Percentiles rank a stretch among this genome's conserved stretches.
Evolutionary conservation across 306 rosid species (phyloP).

Genomic region (Senna siamea): DNA sequence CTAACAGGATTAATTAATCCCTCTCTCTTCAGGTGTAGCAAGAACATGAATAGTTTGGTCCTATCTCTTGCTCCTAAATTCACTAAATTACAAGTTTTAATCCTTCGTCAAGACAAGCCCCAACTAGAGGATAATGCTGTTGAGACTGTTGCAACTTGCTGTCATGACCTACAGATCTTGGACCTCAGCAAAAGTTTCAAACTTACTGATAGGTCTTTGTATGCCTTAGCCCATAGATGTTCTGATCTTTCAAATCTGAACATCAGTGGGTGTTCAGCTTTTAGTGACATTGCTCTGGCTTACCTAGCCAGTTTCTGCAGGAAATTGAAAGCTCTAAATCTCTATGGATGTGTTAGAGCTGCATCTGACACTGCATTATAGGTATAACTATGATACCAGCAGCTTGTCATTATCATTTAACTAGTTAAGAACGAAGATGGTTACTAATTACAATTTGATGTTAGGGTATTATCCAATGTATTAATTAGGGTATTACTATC

Average conservation of each 20-base stretch:
- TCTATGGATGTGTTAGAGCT: conserved; percentile 82
- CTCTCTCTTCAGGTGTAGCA: conserved; percentile 75
- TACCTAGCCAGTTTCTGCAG: conserved; percentile 71
- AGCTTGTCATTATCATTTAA: not conserved
- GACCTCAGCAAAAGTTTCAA: conserved; percentile 97
- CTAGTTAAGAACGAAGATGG: conserved; percentile 1
- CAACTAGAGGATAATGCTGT: conserved; percentile 86
- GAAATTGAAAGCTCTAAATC: conserved; percentile 75
- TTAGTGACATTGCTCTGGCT: conserved; percentile 77
- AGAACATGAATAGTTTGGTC: conserved; percentile 90
- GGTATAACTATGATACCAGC: conserved; percentile 49
- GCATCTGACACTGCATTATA: conserved; percentile 83
- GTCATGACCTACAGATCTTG: conserved; percentile 83
- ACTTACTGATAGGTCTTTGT: conserved; percentile 77
- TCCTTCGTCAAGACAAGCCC: conserved; percentile 89
- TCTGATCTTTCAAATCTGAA: conserved; percentile 71
- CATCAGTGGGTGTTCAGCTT: conserved; percentile 85
- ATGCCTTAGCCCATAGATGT: conserved; percentile 77
- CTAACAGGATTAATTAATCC: conserved; percentile 15
- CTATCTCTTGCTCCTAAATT: conserved; percentile 82
- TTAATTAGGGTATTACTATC: not conserved
- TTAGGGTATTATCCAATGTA: conserved; percentile 44
- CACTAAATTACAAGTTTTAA: conserved; percentile 65
- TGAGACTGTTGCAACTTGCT: conserved; percentile 71
- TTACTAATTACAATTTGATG: conserved; percentile 17